A percentile compares a stretch with the other conserved stretches of the same genome.
These are phyloP conservation scores for Citrus reticulata DNA, from an alignment of 345 rosid species.

Conservation along the genomic window DNA sequence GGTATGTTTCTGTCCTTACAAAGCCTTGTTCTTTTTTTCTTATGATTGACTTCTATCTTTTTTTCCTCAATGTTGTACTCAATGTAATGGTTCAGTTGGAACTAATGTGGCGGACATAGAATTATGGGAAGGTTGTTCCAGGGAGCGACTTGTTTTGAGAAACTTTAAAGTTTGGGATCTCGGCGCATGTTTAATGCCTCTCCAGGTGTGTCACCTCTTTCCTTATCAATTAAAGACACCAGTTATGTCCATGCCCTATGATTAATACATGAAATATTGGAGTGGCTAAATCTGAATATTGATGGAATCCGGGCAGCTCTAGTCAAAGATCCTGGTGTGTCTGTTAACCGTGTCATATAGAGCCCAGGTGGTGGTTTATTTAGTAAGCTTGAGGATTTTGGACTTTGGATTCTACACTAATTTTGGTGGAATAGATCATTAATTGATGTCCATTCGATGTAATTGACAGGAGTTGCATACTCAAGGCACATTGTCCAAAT, in stretches of 20 bases:
- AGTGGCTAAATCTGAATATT: conserved; percentile 11
- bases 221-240: not conserved
- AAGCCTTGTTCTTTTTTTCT: not conserved
- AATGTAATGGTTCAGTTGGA: conserved; percentile 65
- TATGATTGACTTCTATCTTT: conserved; percentile 18
- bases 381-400: conserved; percentile 52
- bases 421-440: conserved; percentile 17
- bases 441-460: conserved; percentile 15
- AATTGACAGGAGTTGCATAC: conserved; percentile 81
- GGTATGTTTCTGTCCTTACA: not conserved
- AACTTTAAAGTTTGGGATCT: conserved; percentile 96
- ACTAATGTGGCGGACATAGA: conserved; percentile 92
- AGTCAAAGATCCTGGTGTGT: conserved; percentile 81
- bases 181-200: conserved; percentile 65
- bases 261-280: not conserved
- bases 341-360: conserved; percentile 96
- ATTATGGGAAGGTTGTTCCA: conserved; percentile 89
- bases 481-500: conserved; percentile 89
- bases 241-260: conserved; percentile 1
- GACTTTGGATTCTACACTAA: conserved; percentile 10
- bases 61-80: not conserved
- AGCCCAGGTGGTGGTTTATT: conserved; percentile 90
- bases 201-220: conserved; percentile 59
- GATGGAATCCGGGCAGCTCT: conserved; percentile 63
- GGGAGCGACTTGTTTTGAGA: conserved; percentile 67